Conservation (phyloP, 23 red algal species). For the Agarophyton chilense region DNA sequence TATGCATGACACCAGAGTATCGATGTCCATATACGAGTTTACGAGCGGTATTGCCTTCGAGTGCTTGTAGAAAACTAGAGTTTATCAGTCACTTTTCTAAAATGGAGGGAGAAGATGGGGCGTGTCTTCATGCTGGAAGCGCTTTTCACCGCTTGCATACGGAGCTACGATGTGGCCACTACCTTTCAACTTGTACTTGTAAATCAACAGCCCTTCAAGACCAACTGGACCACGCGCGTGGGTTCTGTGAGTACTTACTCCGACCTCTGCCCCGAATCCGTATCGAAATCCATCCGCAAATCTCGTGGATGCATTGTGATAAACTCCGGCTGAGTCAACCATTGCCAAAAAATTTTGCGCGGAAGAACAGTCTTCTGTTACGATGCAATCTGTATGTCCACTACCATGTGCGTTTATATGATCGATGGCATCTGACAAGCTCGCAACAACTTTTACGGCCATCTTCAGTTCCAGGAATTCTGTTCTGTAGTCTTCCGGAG, state of each 20-base stretch:
- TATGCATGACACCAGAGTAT: too few species aligned
- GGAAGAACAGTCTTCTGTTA: slow-evolving; percentile 80
- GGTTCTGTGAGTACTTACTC: slow-evolving; percentile 93
- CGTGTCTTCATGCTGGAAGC: slow-evolving; percentile 80
- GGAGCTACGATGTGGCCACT: slow-evolving; percentile 82
- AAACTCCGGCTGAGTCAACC: slow-evolving; percentile 95
- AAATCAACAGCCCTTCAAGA: slow-evolving; percentile 92
- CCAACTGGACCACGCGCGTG: slow-evolving; percentile 96
- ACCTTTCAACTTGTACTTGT: slow-evolving; percentile 96
- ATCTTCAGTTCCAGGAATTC: slow-evolving; percentile 95
- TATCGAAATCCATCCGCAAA: slow-evolving; percentile 99
- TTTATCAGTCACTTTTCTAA: neutral
- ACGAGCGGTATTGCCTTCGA: neutral
- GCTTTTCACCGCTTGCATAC: slow-evolving; percentile 76
- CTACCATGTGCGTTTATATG: slow-evolving; percentile 96
- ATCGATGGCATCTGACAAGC: slow-evolving; percentile 71
- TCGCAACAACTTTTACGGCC: slow-evolving; percentile 83
- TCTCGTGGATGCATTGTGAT: slow-evolving; percentile 94
- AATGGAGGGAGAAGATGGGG: neutral
- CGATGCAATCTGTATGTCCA: slow-evolving; percentile 92
- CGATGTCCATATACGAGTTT: neutral
- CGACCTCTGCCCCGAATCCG: slow-evolving; percentile 98
- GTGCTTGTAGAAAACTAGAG: neutral
- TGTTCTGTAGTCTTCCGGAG: slow-evolving; percentile 74
- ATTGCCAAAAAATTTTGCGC: slow-evolving; percentile 73